Percentiles rank a stretch among this genome's conserved stretches.
Conservation (phyloP, 148 eudicot species). For the Silene conica region DNA sequence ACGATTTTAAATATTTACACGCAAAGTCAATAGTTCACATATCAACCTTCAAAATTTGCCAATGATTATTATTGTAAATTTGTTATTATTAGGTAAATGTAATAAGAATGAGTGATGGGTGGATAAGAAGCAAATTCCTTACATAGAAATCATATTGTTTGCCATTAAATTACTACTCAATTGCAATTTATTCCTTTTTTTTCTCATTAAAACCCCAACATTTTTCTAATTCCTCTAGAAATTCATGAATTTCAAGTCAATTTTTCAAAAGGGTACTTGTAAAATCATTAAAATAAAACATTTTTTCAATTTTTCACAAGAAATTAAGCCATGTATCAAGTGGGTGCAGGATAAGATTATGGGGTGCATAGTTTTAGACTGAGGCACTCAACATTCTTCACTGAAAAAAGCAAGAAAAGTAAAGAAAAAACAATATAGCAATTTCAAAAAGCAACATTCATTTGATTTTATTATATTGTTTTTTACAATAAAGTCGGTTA, state of each 20-base stretch:
- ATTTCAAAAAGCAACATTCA: constrained; percentile 2
- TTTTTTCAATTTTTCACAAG: constrained; percentile 3
- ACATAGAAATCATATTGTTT: constrained; percentile 53
- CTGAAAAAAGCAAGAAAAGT: constrained; percentile 17
- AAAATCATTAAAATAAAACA: constrained; percentile 10
- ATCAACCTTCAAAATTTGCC: too few relatives aligned
- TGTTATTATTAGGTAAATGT: too few relatives aligned
- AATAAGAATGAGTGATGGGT: constrained; percentile 25
- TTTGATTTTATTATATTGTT: constrained; percentile 17
- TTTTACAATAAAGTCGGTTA: constrained; percentile 15
- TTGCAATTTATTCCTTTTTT: constrained; percentile 9
- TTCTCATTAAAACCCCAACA: constrained; percentile 22
- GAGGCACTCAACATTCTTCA: constrained; percentile 24
- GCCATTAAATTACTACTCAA: constrained; percentile 42
- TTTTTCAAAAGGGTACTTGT: constrained; percentile 11
- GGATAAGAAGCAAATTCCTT: constrained; percentile 54
- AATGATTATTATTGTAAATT: too few relatives aligned
- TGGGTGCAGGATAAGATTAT: constrained; percentile 2
- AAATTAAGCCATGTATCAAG: constrained; percentile 4
- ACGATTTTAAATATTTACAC: too few relatives aligned
- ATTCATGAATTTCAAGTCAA: constrained; percentile 10
- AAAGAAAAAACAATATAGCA: not conserved
- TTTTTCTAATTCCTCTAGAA: constrained; percentile 14
- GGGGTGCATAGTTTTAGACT: constrained; percentile 15
- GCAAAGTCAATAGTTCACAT: too few relatives aligned